Percentiles rank a stretch among this genome's conserved stretches.
These are phyloP conservation scores for Saccharomycopsis crataegensis DNA, from an alignment of 1,139 yeast genomes.

Conservation along the genomic window DNA sequence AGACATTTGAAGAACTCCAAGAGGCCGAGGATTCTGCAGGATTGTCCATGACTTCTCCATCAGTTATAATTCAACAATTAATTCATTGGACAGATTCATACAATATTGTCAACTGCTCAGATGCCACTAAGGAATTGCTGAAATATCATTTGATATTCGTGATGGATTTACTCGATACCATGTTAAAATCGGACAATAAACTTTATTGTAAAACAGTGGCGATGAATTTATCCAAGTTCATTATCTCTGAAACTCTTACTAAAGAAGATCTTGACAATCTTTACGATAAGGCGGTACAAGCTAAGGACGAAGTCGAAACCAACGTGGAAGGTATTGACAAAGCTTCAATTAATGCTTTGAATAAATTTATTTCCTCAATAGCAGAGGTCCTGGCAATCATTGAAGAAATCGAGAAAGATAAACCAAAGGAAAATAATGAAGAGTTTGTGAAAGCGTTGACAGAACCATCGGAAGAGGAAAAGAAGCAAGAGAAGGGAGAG, in stretches of 20 bases:
- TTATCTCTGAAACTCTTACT: constrained; percentile 27
- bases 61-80: constrained; percentile 64
- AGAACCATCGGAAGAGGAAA: constrained; percentile 20
- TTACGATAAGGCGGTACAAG: constrained; percentile 11
- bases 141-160: constrained; percentile 54
- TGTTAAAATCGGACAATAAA: constrained; percentile 35
- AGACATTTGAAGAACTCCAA: constrained; percentile 33
- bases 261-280: constrained; percentile 11
- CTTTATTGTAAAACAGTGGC: constrained; percentile 50
- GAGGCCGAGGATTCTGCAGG: constrained; percentile 29
- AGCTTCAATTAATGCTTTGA: constrained; percentile 39
- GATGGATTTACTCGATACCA: constrained; percentile 40
- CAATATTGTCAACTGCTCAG: constrained; percentile 48
- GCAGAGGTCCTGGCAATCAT: constrained; percentile 23
- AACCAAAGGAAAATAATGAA: constrained; percentile 22
- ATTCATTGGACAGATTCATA: constrained; percentile 83
- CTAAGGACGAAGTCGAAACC: constrained; percentile 7
- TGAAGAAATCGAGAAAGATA: constrained; percentile 20
- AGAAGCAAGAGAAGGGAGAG: constrained; percentile 12
- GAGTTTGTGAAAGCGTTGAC: constrained; percentile 19
- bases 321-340: constrained; percentile 25
- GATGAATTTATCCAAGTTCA: constrained; percentile 44
- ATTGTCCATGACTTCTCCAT: constrained; percentile 38
- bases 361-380: constrained; percentile 32
- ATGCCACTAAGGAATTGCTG: constrained; percentile 35